Evolutionary conservation across 1,139 yeast genomes (phyloP).

Genomic region (Kurtzmaniella quercitrusa): DNA sequence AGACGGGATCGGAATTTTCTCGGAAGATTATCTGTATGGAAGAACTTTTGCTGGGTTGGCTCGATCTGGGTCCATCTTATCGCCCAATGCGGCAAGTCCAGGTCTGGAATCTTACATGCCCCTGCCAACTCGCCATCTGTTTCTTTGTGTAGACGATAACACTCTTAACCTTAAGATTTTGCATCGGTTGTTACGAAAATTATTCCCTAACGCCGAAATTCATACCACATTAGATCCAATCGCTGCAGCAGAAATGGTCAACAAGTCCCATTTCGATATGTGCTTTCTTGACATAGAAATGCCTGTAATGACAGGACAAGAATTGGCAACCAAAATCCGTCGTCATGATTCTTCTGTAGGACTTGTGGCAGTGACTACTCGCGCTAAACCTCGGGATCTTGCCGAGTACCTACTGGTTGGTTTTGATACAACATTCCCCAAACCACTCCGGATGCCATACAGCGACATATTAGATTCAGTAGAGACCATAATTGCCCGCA

Average conservation of each 20-base stretch:
- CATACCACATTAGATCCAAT: slow-evolving; percentile 29
- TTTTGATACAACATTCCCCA: slow-evolving; percentile 38
- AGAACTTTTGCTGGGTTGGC: neutral
- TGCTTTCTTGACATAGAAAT: slow-evolving; percentile 45
- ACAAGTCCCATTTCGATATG: slow-evolving; percentile 23
- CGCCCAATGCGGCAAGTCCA: slow-evolving; percentile 7
- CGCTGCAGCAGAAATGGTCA: slow-evolving; percentile 20
- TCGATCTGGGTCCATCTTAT: slow-evolving; percentile 6
- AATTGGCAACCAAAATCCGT: slow-evolving; percentile 31
- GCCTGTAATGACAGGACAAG: slow-evolving; percentile 43
- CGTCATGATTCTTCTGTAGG: slow-evolving; percentile 20
- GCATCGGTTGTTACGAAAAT: slow-evolving; percentile 25
- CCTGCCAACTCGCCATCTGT: slow-evolving; percentile 16
- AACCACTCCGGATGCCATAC: slow-evolving; percentile 30
- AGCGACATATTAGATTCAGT: slow-evolving; percentile 5
- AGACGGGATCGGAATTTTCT: neutral
- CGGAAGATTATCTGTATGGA: neutral
- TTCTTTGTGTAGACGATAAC: slow-evolving; percentile 43
- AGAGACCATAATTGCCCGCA: slow-evolving; percentile 4
- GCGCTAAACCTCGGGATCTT: slow-evolving; percentile 24
- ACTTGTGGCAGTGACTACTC: slow-evolving; percentile 42
- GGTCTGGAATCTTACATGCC: slow-evolving; percentile 5
- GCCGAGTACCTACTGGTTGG: slow-evolving; percentile 29
- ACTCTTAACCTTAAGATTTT: slow-evolving; percentile 37
- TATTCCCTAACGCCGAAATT: slow-evolving; percentile 32